These are phyloP conservation scores for Capsaspora owczarzaki DNA, from an alignment of 78 protist species.

Conservation along the genomic window DNA sequence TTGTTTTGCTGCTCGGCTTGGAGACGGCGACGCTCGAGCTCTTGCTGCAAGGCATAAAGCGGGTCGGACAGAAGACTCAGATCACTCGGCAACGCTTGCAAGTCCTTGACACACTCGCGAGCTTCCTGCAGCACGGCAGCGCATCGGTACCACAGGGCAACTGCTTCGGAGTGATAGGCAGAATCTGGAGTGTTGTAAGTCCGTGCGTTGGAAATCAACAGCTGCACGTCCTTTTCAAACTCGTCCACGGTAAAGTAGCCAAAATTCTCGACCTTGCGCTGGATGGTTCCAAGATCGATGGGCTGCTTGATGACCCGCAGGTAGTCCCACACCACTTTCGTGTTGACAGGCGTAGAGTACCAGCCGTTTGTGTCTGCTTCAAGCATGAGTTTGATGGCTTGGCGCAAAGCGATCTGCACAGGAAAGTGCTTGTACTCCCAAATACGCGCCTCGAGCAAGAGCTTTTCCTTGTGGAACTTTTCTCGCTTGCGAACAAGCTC, in stretches of 20 bases:
- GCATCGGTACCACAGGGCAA: not conserved
- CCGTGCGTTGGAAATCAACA: not conserved
- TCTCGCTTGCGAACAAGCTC: not conserved
- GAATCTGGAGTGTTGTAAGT: not conserved
- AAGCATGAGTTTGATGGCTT: not conserved
- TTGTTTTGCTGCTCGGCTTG: too few species aligned
- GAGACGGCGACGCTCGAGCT: too few species aligned
- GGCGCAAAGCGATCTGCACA: not conserved
- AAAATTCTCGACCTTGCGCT: not conserved
- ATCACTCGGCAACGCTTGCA: not conserved
- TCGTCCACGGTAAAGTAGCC: not conserved
- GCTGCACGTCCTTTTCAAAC: not conserved
- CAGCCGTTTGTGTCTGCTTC: not conserved
- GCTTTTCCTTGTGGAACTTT: not conserved
- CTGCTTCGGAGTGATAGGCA: not conserved
- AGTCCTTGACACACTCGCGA: not conserved
- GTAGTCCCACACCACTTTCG: constrained; percentile 3
- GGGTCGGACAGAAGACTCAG: too few species aligned
- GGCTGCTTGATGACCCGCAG: constrained; percentile 4
- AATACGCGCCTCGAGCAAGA: not conserved
- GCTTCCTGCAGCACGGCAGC: not conserved
- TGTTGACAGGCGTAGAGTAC: constrained; percentile 10
- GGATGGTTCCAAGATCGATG: constrained; percentile 24
- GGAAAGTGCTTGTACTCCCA: not conserved
- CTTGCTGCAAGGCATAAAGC: too few species aligned